Percentiles rank a stretch among this genome's conserved stretches.
phyloP scores from a whole-genome alignment of 2,329 filamentous ascomycete species.

The Fusarium protoensiforme region DNA sequence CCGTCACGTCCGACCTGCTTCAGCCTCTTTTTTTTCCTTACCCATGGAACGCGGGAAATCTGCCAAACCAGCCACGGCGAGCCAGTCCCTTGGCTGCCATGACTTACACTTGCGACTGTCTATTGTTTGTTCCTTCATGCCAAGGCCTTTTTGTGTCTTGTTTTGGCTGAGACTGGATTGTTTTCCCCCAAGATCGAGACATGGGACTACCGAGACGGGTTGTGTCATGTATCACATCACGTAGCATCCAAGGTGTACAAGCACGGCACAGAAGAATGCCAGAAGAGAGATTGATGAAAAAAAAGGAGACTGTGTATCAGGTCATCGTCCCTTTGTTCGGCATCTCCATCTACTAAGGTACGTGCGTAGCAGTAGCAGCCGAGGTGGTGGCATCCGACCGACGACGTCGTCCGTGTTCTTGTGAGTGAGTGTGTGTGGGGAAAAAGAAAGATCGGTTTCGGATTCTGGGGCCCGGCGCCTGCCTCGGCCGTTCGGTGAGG shows the following conservation, averaged over 20 bases:
- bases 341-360: not conserved
- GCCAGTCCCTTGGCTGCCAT: slow-evolving; percentile 29
- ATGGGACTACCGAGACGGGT: slow-evolving; percentile 18
- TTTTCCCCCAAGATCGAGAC: not conserved
- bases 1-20: slow-evolving; percentile 31
- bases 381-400: not conserved
- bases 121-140: not conserved
- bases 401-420: slow-evolving; percentile 14
- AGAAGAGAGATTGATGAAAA: slow-evolving; percentile 8
- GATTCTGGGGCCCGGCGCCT: slow-evolving; percentile 20
- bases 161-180: not conserved
- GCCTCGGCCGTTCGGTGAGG: slow-evolving; percentile 13
- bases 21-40: slow-evolving; percentile 12
- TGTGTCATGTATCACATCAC: slow-evolving; percentile 31
- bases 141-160: slow-evolving; percentile 1
- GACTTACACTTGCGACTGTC: slow-evolving; percentile 26
- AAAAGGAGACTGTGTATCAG: slow-evolving; percentile 22
- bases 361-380: not conserved
- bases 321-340: slow-evolving; percentile 21
- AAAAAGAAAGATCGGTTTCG: slow-evolving; percentile 31
- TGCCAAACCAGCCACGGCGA: slow-evolving; percentile 9
- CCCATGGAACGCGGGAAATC: slow-evolving; percentile 6
- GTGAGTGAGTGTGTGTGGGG: slow-evolving; percentile 1
- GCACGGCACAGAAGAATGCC: slow-evolving; percentile 23
- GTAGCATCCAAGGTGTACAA: slow-evolving; percentile 28